Evolutionary conservation across 2,329 filamentous ascomycete species (phyloP).

Genomic region (Tolypocladium amazonense): DNA sequence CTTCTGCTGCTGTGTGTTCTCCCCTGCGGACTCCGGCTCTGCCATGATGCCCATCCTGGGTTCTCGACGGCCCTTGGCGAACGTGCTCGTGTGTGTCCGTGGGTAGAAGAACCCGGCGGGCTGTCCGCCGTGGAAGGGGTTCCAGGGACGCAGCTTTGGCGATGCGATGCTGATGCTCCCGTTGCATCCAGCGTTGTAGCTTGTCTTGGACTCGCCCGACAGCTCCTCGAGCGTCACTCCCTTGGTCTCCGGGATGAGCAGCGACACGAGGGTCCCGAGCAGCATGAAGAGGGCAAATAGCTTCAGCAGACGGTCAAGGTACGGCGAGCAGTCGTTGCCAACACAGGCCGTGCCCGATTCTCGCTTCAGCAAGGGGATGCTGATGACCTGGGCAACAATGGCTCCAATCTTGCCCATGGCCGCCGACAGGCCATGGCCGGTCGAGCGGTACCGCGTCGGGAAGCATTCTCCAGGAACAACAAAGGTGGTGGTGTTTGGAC

Average conservation of each 20-base stretch:
- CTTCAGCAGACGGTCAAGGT: conserved; percentile 64
- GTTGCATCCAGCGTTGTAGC: conserved; percentile 40
- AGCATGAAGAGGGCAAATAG: conserved; percentile 78
- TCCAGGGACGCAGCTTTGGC: conserved; percentile 25
- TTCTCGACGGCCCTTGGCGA: conserved; percentile 16
- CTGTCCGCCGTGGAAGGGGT: conserved; percentile 37
- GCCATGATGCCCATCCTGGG: conserved; percentile 31
- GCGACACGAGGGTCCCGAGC: conserved; percentile 53
- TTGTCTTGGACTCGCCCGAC: conserved; percentile 54
- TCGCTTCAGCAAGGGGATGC: conserved; percentile 49
- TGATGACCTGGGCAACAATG: conserved; percentile 56
- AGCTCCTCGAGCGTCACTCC: conserved; percentile 62
- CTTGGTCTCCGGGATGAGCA: conserved; percentile 72
- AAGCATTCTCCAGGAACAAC: conserved; percentile 55
- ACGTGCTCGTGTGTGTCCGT: conserved; percentile 16
- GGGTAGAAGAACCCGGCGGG: conserved; percentile 41
- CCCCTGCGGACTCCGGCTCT: conserved; percentile 26
- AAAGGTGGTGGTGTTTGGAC: conserved; percentile 56
- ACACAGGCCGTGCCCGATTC: conserved; percentile 40
- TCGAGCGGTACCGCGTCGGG: conserved; percentile 51
- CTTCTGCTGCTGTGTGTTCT: conserved; percentile 11
- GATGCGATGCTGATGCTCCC: conserved; percentile 31
- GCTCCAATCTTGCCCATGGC: conserved; percentile 59
- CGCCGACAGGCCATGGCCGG: conserved; percentile 54
- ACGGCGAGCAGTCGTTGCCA: conserved; percentile 39